Base-by-base conservation (phyloP, 768 basidiomycete genomes). In the Rhizopogon salebrosus region DNA sequence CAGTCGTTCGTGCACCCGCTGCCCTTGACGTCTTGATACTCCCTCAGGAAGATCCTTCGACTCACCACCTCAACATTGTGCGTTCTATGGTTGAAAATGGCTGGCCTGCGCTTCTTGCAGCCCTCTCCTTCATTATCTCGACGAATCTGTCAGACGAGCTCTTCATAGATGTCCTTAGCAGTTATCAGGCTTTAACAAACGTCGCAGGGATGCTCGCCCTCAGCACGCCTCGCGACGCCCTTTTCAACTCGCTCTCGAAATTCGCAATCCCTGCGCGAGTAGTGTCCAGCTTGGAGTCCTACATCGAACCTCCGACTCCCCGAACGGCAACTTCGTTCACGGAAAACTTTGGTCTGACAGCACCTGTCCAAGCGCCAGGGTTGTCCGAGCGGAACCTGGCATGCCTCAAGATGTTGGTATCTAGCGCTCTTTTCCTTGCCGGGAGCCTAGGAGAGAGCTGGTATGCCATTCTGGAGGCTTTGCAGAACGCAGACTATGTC, bases 401-500 rank as follows among this genome's bases (percentile, higher is more conserved):
- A 0, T 98, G 95, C 65, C 70, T 98, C 49, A 92, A 92, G 58
- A 86, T 90, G 1, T 73, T 94, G 51, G 75, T 97, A 7, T 76
- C 81, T 0, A 85, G 86, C 55, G 84, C 89, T 1, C 70, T 91
- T 24, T 89, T 89, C 65, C 76, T 98, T 8, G 89, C 92, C 0
- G 90, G 89, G 0, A 87, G 85, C 52, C 78, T 97, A 6, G 92
- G 86, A n/a, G 80, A 85, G 53, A 92, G 88, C 54, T 98, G 95
- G 95, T 95, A 91, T 66, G 79, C 86, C 41, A 80, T 98, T 8
- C 74, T 98, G 49, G 95, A 98, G 62, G 84, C 88, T 1, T 70
- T 98, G 22, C 95, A 98, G 70, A 98, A 94, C 58, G 95, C 95
- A 6, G 94, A 95, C 61, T 93, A 93, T 60, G 89, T 99, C 18